Conservation (phyloP, 202 grass and related monocot genomes). For the Panicum virgatum region DNA sequence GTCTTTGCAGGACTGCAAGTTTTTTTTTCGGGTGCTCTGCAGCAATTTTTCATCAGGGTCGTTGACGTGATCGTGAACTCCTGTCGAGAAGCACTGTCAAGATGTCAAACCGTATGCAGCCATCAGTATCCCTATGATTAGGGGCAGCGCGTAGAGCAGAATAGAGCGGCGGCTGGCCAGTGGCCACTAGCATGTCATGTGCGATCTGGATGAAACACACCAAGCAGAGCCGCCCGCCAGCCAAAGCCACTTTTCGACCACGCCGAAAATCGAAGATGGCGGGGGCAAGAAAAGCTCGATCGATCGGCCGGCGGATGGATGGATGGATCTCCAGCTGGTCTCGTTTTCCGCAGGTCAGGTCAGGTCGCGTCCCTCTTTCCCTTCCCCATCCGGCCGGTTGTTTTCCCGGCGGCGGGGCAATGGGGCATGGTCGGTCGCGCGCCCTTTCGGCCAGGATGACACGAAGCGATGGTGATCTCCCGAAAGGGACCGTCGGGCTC, state of each 20-base stretch:
- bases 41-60: neutral
- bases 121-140: neutral
- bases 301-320: neutral
- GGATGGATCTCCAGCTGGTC: neutral
- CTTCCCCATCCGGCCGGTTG: neutral
- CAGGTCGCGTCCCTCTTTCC: neutral
- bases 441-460: constrained; percentile 48
- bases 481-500: constrained; percentile 9
- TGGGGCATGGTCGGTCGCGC: neutral
- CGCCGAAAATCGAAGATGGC: neutral
- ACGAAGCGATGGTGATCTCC: neutral
- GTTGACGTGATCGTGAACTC: neutral
- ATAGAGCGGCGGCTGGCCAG: neutral
- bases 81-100: neutral
- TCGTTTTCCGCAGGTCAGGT: constrained; percentile 32
- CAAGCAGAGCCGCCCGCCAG: neutral
- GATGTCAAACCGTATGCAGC: neutral
- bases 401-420: neutral
- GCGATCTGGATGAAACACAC: neutral
- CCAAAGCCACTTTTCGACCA: neutral
- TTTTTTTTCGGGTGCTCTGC: neutral
- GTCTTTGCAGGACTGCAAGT: neutral
- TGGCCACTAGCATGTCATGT: neutral
- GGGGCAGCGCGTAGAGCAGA: too few relatives aligned
- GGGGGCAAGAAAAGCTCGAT: neutral